Evolutionary conservation across 2,329 filamentous ascomycete species (phyloP), one percentile per base, ranked within the genome.

Genomic region (Ceratocystis eucalypticola): DNA sequence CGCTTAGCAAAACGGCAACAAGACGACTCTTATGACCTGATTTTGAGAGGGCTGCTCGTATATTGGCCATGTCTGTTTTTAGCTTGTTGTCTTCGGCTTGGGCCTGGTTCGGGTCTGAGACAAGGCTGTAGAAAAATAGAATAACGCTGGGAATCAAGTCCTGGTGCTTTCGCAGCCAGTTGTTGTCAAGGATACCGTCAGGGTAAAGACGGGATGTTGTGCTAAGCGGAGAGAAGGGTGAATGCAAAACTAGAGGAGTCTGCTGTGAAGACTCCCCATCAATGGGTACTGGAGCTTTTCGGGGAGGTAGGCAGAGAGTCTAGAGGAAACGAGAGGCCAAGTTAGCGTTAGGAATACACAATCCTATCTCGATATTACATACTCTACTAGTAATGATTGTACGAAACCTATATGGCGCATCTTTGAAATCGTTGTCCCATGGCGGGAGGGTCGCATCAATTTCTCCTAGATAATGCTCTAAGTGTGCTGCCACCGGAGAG

Each of bases 151-250:
- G 93, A 25, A 97, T 81, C 20, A 91, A 79, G 64, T 88, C 80
- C 73, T 96, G 92, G 74, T 97, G 93, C 74, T 97, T 99, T 68
- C 84, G 83, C 65, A 96, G 80, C 93, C 93, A 99, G 68, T 84
- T 77, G 22, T 87, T 82, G 68, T 91, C 85, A 74, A 96, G 85
- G 67, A 96, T 79, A 3, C 93, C 94, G 76, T 97, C 94, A 6
- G 93, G 92, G 73, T 94, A 97, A 2, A 95, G 81, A 1, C 85
- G 80, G 6, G 93, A 96, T 6, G 82, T 82, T 2, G 92, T 91
- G 48, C 89, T 94, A 37, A 97, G 80, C 0, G 93, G 94, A 1
- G 94, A 97, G 70, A 96, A 85, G 1, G 92, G 90, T 12, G 94
- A 97, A 75, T 97, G 93, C 3, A 96, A 78, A n/a, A 85, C 68